Evolutionary conservation across 192 early-diverging fungal genomes (phyloP).

Genomic region (Oehlia diaphana): DNA sequence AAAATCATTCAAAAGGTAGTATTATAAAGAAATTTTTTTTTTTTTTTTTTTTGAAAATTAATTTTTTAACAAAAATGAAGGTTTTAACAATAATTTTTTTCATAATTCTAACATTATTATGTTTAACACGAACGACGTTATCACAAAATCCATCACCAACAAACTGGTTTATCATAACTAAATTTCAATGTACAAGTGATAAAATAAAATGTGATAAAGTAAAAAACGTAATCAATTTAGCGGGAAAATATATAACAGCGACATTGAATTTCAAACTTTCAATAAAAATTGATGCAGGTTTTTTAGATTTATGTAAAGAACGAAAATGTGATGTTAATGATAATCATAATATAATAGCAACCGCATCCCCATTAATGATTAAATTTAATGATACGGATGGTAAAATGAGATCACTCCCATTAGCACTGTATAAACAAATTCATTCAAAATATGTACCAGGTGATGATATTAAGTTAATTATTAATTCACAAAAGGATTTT

Average conservation of each 20-base stretch:
- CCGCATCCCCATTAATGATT: constrained; percentile 35
- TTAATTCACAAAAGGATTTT: constrained; percentile 32
- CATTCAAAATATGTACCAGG: constrained; percentile 25
- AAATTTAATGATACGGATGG: constrained; percentile 31
- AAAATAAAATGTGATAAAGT: constrained; percentile 30
- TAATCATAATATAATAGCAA: constrained; percentile 12
- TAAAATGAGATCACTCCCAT: constrained; percentile 39
- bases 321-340: not conserved
- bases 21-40: too few species aligned
- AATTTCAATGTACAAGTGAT: not conserved
- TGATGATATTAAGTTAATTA: constrained; percentile 40
- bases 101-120: not conserved
- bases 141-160: not conserved
- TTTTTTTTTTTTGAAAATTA: too few species aligned
- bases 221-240: constrained; percentile 29
- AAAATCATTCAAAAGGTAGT: too few species aligned
- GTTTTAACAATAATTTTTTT: not conserved
- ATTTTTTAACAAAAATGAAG: not conserved
- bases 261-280: constrained; percentile 28
- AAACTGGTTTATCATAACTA: not conserved
- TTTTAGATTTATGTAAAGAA: constrained; percentile 34
- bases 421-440: constrained; percentile 41
- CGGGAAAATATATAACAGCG: constrained; percentile 34
- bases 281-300: constrained; percentile 40
- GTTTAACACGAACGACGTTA: not conserved